phyloP scores from a whole-genome alignment of 2,329 filamentous ascomycete genomes.

The Beauveria medogensis region DNA sequence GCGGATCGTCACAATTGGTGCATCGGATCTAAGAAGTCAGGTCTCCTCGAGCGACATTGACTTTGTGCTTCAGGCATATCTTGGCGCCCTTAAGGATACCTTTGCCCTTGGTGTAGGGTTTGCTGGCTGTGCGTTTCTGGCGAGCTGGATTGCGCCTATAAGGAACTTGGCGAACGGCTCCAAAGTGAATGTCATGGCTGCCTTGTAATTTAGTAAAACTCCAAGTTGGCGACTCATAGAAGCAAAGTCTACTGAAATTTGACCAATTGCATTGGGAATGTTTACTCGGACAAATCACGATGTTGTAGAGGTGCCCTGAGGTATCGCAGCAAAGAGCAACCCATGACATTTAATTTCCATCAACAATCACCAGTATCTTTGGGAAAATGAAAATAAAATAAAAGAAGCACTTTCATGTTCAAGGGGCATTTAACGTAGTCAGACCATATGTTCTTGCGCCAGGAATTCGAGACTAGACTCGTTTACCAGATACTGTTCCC shows the following conservation, averaged over 20 bases:
- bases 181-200: not conserved
- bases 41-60: not conserved
- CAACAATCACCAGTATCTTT: too few species aligned
- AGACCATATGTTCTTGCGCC: too few species aligned
- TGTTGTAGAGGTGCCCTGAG: not conserved
- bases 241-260: too few species aligned
- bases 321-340: not conserved
- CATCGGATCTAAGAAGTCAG: not conserved
- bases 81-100: not conserved
- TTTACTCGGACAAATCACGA: not conserved
- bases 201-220: not conserved
- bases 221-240: too few species aligned
- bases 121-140: slow-evolving; percentile 2
- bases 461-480: too few species aligned
- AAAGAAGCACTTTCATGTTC: too few species aligned
- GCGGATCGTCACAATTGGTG: not conserved
- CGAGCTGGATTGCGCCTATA: slow-evolving; percentile 2
- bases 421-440: too few species aligned
- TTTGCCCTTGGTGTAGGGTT: not conserved
- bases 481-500: too few species aligned
- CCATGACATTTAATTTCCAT: too few species aligned
- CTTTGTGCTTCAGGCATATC: not conserved
- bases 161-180: not conserved
- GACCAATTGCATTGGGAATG: not conserved
- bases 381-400: rapidly evolving